Evolutionary conservation across 139 green algal genomes (phyloP).

Genomic region (Chlamydomonas schloesseri): DNA sequence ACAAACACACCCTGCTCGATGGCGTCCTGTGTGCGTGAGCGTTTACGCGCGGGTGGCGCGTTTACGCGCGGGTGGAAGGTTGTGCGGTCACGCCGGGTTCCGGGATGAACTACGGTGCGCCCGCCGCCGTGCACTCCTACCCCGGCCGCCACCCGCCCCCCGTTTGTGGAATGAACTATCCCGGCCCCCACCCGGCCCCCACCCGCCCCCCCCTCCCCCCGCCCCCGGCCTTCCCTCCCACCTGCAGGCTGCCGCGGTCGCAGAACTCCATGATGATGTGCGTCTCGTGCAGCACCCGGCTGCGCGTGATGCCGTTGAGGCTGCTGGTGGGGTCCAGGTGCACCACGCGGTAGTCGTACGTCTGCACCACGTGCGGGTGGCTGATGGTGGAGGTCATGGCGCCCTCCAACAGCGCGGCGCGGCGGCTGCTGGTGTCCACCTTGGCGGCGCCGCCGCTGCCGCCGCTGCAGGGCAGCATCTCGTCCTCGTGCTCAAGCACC

Average conservation of each 20-base stretch:
- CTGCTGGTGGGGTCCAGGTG: slow-evolving; percentile 34
- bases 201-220: too few relatives aligned
- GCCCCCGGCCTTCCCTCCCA: background rate
- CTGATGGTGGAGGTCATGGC: slow-evolving; percentile 66
- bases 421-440: slow-evolving; percentile 47
- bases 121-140: too few relatives aligned
- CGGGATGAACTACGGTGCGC: too few relatives aligned
- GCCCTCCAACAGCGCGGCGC: slow-evolving; percentile 65
- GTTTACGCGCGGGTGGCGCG: too few relatives aligned
- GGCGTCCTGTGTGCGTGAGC: slow-evolving; percentile 62
- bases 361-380: slow-evolving; percentile 70
- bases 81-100: too few relatives aligned
- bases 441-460: slow-evolving; percentile 5
- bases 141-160: too few relatives aligned
- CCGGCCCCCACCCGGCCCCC: too few relatives aligned
- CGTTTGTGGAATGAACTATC: too few relatives aligned
- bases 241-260: slow-evolving; percentile 63
- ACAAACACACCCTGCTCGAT: slow-evolving; percentile 63
- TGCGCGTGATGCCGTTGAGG: slow-evolving; percentile 22
- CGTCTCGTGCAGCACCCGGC: slow-evolving; percentile 65
- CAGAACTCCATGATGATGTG: slow-evolving; percentile 81
- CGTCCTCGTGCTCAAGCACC: slow-evolving; percentile 65
- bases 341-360: slow-evolving; percentile 67
- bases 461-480: slow-evolving; percentile 43
- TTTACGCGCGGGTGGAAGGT: too few relatives aligned